phyloP scores from a whole-genome alignment of 192 early-diverging fungal species.

The Backusella psychrophila region DNA sequence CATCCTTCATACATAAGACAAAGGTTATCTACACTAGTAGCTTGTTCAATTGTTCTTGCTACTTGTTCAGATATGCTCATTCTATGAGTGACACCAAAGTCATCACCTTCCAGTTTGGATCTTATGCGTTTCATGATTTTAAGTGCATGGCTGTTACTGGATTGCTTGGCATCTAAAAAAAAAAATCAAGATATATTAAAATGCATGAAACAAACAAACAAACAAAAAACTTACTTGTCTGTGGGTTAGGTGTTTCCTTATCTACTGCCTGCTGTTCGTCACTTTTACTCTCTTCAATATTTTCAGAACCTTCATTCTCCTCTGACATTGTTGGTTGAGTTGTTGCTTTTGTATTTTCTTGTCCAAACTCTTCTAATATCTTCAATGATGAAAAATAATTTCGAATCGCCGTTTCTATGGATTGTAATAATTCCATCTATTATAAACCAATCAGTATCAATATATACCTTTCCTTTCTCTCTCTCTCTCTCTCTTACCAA shows the following conservation, averaged over 20 bases:
- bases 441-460: no score
- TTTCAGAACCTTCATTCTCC: neutral
- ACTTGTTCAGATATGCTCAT: slow-evolving; percentile 68
- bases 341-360: neutral
- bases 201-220: neutral
- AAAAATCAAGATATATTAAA: neutral
- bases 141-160: slow-evolving; percentile 60
- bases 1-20: slow-evolving; percentile 88
- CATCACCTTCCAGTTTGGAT: slow-evolving; percentile 66
- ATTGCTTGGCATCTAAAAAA: neutral
- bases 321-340: neutral
- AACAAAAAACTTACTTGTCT: neutral
- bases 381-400: slow-evolving; percentile 3
- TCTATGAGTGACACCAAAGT: slow-evolving; percentile 46
- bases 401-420: neutral
- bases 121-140: slow-evolving; percentile 60
- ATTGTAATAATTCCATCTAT: slow-evolving; percentile 1
- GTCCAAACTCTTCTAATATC: slow-evolving; percentile 13
- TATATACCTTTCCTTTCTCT: no score
- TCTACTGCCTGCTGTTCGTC: neutral
- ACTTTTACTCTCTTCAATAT: neutral
- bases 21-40: slow-evolving; percentile 64
- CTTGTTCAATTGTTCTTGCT: slow-evolving; percentile 60
- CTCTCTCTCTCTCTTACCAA: neutral
- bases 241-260: neutral